Evolutionary conservation across 805 yeast genomes (phyloP), one percentile per base, ranked within the genome.

Genomic region (Starmerella floricola): DNA sequence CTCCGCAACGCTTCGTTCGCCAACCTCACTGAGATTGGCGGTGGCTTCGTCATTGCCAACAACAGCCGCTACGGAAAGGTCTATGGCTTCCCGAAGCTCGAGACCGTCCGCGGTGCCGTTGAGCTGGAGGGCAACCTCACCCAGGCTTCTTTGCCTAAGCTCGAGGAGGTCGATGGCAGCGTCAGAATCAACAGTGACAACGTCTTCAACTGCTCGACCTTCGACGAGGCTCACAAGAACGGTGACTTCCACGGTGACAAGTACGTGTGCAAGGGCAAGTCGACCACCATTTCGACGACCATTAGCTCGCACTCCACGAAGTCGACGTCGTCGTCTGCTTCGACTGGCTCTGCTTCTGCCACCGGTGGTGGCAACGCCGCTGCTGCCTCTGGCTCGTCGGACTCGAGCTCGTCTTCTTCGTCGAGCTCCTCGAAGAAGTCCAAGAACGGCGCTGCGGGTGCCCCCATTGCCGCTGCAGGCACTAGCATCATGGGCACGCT

Each of bases 211-310:
- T 91, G 98, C 76, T 62, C 71, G 49, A 68, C 72, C 42, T 84
- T 87, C 70, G 73, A 80, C 63, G 57, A 64, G 42, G 73, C 84
- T 61, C 78, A 83, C 73, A 64, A 68, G 59, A 71, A 72, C 56
- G 93, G 94, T 66, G 82, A 73, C 62, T 78, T 91, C 65, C 85
- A 78, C 69, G 98, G 98, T 75, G 85, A 84, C 71, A 69, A 76
- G 56, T 87, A 76, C 71, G 59, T 54, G 34, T 62, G 66, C 61
- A 54, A 59, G 61, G 66, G 62, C 40, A 50, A 47, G 34, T 44
- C 56, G 23, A 48, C 55, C 42, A 55, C 62, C 18, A 44, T 49
- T 36, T 54, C 58, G 31, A 44, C 43, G 41, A 42, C 47, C 13
- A 42, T 51, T 29, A 28, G 43, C 19, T 41, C 49, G 31, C 33